Base-by-base conservation (phyloP, 129 eudicot species). In the Daucus carota region DNA sequence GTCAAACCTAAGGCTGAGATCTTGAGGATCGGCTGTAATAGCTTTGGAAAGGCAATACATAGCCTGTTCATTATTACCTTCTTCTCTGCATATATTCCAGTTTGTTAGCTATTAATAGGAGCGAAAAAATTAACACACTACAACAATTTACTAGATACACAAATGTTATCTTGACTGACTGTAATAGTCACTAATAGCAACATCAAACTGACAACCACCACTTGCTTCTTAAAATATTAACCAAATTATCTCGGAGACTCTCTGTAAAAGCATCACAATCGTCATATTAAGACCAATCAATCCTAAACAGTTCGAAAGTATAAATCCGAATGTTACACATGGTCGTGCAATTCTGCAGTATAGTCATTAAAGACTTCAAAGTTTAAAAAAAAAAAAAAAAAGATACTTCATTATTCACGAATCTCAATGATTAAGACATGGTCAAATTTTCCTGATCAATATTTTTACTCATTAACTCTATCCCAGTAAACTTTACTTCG, bases 1-100 rank as follows among this genome's bases (percentile, higher is more conserved):
- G 29, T 79, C 81, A 76, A 81, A 80, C 81, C 82, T 82, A 52
- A 91, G 97, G 62, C 77, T 80, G 40, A 84, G 75, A 84, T 94
- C 97, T 81, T 85, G 83, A 26, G 96, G 99, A 79, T 94, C 97
- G 63, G 97, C 93, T 78, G 74, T 86, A 80, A 94, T 89, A 29
- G 97, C 99, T 79, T 85, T 82, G 8, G 77, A 76, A 75, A 94
- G 96, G 76, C 93, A 91, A 80, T 89, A 85, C 79, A 80, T 60
- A 34, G 97, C 92, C 83, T 89, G 97, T 41, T 84, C 90, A 60
- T 45, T 83, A 79, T 89, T 73, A 29, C 92, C 97, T 79, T 78
- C 86, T 80, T 94, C 97, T 84, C 98, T 93, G 87, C 88, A 82
- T 41, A 72, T 71, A 22, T 42, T 71, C 54, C 57, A 71, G 8